Conservation (phyloP, 2,329 filamentous ascomycete genomes). For the Alternaria consortialis region DNA sequence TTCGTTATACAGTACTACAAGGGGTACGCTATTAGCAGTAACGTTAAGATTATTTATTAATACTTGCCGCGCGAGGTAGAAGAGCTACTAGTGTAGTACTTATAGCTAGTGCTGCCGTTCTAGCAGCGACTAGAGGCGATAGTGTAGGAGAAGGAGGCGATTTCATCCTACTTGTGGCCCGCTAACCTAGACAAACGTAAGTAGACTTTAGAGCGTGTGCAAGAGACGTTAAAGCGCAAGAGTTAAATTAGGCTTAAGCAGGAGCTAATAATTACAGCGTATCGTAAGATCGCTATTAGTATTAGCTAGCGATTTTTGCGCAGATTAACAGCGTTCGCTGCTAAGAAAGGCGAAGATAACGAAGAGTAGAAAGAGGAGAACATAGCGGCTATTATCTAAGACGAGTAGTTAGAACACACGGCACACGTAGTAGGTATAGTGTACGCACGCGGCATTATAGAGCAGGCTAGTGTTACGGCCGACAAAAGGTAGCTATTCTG, state of each 20-base stretch:
- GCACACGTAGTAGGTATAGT: not conserved
- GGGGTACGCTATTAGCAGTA: conserved; percentile 21
- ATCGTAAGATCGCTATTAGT: conserved; percentile 27
- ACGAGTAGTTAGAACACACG: conserved; percentile 21
- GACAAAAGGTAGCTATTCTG: conserved; percentile 18
- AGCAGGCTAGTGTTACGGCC: not conserved
- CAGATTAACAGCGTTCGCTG: conserved; percentile 15
- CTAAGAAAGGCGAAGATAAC: conserved; percentile 24
- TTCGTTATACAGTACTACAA: conserved; percentile 36
- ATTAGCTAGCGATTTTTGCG: conserved; percentile 29
- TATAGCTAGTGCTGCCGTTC: conserved; percentile 30
- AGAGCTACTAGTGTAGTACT: conserved; percentile 30
- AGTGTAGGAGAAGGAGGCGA: conserved; percentile 20
- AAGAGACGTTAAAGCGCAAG: conserved; percentile 21
- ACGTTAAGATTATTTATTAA: conserved; percentile 37
- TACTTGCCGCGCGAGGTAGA: conserved; percentile 37
- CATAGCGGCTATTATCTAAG: conserved; percentile 1
- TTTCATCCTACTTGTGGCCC: conserved; percentile 25
- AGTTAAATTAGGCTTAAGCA: conserved; percentile 18
- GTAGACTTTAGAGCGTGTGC: conserved; percentile 4
- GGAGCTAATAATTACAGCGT: conserved; percentile 19
- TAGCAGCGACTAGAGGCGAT: conserved; percentile 4
- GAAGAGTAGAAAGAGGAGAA: conserved; percentile 13
- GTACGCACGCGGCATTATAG: conserved; percentile 1
- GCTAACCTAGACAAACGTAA: conserved; percentile 14